These are phyloP conservation scores for Venturia asperata DNA, from an alignment of 2,329 filamentous ascomycete genomes.

Conservation along the genomic window DNA sequence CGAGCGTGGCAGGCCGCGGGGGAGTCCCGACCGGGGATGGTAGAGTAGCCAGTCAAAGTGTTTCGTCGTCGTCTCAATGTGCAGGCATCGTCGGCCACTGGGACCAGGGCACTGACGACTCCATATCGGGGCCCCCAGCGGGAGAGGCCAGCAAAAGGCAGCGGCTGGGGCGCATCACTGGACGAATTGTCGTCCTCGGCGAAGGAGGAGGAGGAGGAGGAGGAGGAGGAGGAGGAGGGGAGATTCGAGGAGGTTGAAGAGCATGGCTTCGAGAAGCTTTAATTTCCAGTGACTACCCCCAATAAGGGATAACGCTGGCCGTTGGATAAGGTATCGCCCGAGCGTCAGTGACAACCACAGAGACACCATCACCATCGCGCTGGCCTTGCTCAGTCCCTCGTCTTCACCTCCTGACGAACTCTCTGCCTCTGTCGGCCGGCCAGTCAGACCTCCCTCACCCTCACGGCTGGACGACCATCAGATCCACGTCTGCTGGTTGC, in stretches of 20 bases:
- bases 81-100: not conserved
- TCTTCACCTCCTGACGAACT: not conserved
- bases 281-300: not conserved
- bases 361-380: too few species aligned
- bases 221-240: not conserved
- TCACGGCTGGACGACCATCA: not conserved
- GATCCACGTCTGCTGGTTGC: not conserved
- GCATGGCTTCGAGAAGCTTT: conserved; percentile 4
- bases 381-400: not conserved
- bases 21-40: not conserved
- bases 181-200: not conserved
- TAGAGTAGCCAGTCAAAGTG: conserved; percentile 7
- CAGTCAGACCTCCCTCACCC: too few species aligned
- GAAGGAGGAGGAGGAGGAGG: not conserved
- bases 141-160: not conserved
- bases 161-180: conserved; percentile 12
- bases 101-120: not conserved
- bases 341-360: not conserved
- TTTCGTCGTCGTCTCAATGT: conserved; percentile 9
- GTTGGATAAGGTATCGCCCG: not conserved
- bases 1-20: not conserved
- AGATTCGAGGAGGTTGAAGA: conserved; percentile 5
- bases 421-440: not conserved
- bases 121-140: not conserved
- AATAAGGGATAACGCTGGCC: not conserved